Conservation (phyloP, 1,284 basidiomycete genomes). For the Melanopsichium pennsylvanicum region DNA sequence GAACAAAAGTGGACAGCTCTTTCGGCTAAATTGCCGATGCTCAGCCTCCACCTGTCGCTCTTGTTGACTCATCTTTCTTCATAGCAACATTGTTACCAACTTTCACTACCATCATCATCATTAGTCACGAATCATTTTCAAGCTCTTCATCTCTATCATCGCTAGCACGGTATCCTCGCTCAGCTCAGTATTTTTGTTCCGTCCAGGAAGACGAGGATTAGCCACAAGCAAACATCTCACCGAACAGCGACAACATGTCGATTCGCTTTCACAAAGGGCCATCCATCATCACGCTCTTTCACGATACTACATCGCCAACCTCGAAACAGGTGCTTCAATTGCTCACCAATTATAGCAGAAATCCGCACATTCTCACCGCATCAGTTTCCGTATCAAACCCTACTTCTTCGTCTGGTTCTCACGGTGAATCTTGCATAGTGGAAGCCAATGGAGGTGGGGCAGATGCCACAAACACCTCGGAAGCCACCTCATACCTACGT, state of each 20-base stretch:
- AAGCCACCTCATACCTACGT: slow-evolving; percentile 12
- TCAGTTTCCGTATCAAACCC: not conserved
- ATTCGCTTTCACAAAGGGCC: slow-evolving; percentile 37
- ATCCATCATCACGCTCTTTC: slow-evolving; percentile 39
- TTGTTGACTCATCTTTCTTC: not conserved
- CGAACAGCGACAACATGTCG: slow-evolving; percentile 15
- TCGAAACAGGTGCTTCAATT: slow-evolving; percentile 37
- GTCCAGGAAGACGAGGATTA: too few species aligned
- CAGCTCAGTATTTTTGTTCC: too few species aligned
- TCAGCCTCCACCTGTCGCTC: slow-evolving; percentile 17
- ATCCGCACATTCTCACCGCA: not conserved
- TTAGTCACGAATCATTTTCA: too few species aligned
- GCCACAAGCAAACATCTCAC: not conserved
- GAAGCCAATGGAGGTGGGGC: slow-evolving; percentile 24
- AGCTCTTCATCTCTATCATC: not conserved
- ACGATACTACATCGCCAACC: slow-evolving; percentile 14
- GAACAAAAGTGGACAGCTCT: too few species aligned
- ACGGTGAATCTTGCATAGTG: slow-evolving; percentile 25
- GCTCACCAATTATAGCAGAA: slow-evolving; percentile 15
- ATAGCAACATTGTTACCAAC: not conserved
- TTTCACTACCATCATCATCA: not conserved
- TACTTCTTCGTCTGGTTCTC: not conserved
- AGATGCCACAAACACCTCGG: not conserved
- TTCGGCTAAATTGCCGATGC: slow-evolving; percentile 1
- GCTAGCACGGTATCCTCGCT: too few species aligned